Evolutionary conservation across 495 filamentous ascomycete species (phyloP).

Genomic region (Achaetomiella virescens): DNA sequence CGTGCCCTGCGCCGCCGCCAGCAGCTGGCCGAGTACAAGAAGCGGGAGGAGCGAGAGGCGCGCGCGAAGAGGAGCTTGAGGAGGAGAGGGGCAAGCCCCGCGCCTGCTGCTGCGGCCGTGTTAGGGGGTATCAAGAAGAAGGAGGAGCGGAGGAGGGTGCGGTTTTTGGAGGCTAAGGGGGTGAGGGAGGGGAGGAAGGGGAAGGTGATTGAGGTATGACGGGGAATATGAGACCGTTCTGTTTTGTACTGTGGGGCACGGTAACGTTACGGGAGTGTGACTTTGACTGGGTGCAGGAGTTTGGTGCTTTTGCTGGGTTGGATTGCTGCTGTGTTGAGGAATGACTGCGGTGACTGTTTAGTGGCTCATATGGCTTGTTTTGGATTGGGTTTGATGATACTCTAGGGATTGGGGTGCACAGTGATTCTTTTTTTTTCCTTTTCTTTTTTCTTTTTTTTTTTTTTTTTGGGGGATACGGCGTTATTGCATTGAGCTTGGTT

Average conservation of each 20-base stretch:
- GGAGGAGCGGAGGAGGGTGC: slow-evolving; percentile 24
- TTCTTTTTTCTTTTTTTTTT: background rate
- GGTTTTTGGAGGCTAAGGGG: slow-evolving; percentile 29
- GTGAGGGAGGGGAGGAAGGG: background rate
- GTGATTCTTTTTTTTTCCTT: background rate
- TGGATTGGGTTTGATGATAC: background rate
- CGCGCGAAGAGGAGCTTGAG: slow-evolving; percentile 65
- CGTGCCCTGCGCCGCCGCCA: slow-evolving; percentile 67
- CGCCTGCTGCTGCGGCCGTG: background rate
- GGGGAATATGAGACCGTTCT: no score
- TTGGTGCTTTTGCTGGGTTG: background rate
- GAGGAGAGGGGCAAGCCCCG: slow-evolving; percentile 43
- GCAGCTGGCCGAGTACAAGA: slow-evolving; percentile 80
- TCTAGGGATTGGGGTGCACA: background rate
- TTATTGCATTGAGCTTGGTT: background rate
- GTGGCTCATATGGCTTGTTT: background rate
- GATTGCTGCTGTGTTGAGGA: background rate
- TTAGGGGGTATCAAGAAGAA: slow-evolving; percentile 16
- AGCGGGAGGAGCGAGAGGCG: slow-evolving; percentile 76
- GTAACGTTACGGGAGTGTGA: no score
- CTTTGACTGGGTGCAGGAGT: background rate
- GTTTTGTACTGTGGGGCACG: no score
- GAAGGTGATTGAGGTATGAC: background rate
- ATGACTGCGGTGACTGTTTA: background rate
- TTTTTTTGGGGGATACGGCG: no score